Base-by-base conservation (phyloP, 1,284 basidiomycete genomes). In the Afroboletus lepidellus region DNA sequence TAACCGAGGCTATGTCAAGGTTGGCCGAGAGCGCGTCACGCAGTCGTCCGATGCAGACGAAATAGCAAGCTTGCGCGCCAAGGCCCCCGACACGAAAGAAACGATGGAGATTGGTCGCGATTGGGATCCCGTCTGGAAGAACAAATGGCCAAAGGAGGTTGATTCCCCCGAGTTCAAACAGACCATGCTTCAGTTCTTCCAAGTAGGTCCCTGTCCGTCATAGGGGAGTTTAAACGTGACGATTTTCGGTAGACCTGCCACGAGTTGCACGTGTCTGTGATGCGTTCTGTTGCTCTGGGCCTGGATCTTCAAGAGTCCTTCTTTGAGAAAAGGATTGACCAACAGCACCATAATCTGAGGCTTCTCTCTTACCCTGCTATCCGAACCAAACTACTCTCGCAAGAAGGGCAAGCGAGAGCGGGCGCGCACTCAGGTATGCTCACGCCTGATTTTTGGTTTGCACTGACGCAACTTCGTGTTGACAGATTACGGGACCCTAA, bases 51-150 rank as follows among this genome's bases (percentile, higher is more conserved):
- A 90, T 67, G 75, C 81, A 6, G 70, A 74, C n/a, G 90, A 92
- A 69, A 92, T 94, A 58, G 85, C 84, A 34, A 69, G 77, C 30
- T 72, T 93, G 18, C 84, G 91, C 23, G 74, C 74, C 48, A 81
- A 80, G 57, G 81, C 90, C 0, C 91, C 91, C 0, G 89, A 92
- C 64, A 84, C 72, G 69, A 92, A 93, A 68, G 90, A 93, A 68
- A 77, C 81, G 15, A 90, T 93, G 82, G 91, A 94, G 68, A 92
- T 93, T 50, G 90, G 90, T 20, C 77, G 85, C 25, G 88, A 92
- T 56, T 87, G 84, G 82, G 89, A 89, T 59, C 73, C 77, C 27
- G 75, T 69, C 30, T 89, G 82, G 84, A 83, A 78, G 68, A 94
- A 94, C 67, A 77, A 78, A 58, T 94, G 92, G 91, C 91, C 89